Conservation (phyloP, 148 eudicot genomes). For the Silene uniflora region DNA sequence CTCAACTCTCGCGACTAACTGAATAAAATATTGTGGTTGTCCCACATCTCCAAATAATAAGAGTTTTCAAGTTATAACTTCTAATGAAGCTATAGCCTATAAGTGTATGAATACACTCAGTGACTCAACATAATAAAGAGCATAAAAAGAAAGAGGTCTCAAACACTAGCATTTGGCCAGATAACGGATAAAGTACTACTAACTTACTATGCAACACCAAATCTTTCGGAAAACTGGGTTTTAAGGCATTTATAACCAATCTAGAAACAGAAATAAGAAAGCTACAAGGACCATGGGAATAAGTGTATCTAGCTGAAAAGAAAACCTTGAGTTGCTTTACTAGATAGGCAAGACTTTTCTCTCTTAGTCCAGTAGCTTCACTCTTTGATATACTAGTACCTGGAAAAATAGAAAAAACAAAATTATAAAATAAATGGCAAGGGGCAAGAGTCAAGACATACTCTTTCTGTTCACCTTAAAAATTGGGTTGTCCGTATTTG, state of each 20-base stretch:
- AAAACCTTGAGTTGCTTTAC: constrained; percentile 63
- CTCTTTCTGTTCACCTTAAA: no score
- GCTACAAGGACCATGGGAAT: not conserved
- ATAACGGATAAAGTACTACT: not conserved
- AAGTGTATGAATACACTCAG: not conserved
- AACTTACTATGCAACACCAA: not conserved
- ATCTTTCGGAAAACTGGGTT: not conserved
- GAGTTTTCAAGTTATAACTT: not conserved
- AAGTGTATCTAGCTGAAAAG: not conserved
- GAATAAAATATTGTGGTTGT: not conserved
- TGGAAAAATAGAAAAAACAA: constrained; percentile 16
- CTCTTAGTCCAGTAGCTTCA: constrained; percentile 60
- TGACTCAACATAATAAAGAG: no score
- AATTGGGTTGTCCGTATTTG: no score
- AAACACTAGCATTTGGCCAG: not conserved
- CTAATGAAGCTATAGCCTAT: not conserved
- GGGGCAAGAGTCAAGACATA: not conserved
- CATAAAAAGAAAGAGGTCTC: not conserved
- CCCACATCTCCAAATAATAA: not conserved
- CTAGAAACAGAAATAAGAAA: not conserved
- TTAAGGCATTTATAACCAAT: not conserved
- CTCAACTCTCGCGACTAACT: not conserved
- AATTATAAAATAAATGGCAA: not conserved
- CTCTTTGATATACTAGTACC: constrained; percentile 67
- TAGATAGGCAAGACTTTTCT: constrained; percentile 62